Evolutionary conservation across 1,284 basidiomycete genomes (phyloP).

Genomic region (Melampsora abietis-canadensis): DNA sequence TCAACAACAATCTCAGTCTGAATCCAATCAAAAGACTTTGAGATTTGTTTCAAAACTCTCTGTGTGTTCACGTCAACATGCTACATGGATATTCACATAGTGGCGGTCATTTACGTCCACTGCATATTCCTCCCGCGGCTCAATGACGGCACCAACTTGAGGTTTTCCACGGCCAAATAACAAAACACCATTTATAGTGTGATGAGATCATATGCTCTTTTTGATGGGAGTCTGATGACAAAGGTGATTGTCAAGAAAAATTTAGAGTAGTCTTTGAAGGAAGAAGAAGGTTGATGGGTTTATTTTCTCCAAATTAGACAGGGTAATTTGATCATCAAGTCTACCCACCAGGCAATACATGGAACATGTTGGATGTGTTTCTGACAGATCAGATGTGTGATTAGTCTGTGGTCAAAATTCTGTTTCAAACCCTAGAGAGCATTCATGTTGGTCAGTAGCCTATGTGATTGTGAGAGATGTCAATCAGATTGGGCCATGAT

Average conservation of each 20-base stretch:
- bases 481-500: not conserved
- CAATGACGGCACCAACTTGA: conserved; percentile 3
- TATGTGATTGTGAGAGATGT: not conserved
- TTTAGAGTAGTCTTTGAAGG: not conserved
- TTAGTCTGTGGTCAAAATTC: not conserved
- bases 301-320: conserved; percentile 12
- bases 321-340: conserved; percentile 14
- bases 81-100: no score
- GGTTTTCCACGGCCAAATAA: conserved; percentile 15
- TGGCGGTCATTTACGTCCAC: conserved; percentile 15
- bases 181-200: not conserved
- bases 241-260: not conserved
- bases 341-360: conserved; percentile 1
- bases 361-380: not conserved
- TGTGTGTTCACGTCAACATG: no score
- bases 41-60: no score
- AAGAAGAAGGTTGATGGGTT: conserved; percentile 1
- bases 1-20: no score
- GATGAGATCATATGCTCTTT: not conserved
- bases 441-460: not conserved
- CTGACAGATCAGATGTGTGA: conserved; percentile 6
- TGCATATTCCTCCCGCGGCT: not conserved
- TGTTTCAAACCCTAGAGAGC: not conserved
- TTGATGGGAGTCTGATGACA: not conserved
- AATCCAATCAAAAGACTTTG: no score